These are phyloP conservation scores for Stropharia rugosoannulata DNA, from an alignment of 768 basidiomycete species.

Conservation along the genomic window DNA sequence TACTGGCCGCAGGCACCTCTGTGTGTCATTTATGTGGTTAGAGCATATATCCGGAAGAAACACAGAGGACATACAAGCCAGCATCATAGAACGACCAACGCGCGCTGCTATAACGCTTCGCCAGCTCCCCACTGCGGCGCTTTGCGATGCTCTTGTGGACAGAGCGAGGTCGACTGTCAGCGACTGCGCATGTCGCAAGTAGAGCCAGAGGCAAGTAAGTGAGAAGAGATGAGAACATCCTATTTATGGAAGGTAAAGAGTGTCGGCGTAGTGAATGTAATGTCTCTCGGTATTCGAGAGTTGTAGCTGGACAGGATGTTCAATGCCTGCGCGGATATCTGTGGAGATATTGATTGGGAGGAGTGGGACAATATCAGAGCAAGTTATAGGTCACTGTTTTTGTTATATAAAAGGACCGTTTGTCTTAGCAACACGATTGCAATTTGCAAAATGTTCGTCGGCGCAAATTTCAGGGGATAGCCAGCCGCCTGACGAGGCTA, in stretches of 20 bases:
- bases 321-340: conserved; percentile 2
- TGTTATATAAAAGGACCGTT: conserved; percentile 2
- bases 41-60: background rate
- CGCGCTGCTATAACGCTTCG: conserved; percentile 20
- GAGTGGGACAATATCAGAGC: conserved; percentile 4
- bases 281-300: background rate
- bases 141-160: conserved; percentile 21
- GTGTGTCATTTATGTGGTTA: background rate
- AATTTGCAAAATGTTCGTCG: background rate
- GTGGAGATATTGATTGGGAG: background rate
- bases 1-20: conserved; percentile 28
- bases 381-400: conserved; percentile 4
- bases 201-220: conserved; percentile 10
- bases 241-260: conserved; percentile 7
- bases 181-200: background rate
- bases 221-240: conserved; percentile 22
- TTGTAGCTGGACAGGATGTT: background rate
- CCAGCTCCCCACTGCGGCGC: conserved; percentile 14
- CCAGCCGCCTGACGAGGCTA: background rate
- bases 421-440: background rate
- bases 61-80: conserved; percentile 22
- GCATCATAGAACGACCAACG: conserved; percentile 31
- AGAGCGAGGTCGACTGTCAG: conserved; percentile 11
- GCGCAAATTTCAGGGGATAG: background rate
- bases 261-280: background rate